phyloP scores from a whole-genome alignment of 768 basidiomycete genomes.

The Lactifluus pinguis region DNA sequence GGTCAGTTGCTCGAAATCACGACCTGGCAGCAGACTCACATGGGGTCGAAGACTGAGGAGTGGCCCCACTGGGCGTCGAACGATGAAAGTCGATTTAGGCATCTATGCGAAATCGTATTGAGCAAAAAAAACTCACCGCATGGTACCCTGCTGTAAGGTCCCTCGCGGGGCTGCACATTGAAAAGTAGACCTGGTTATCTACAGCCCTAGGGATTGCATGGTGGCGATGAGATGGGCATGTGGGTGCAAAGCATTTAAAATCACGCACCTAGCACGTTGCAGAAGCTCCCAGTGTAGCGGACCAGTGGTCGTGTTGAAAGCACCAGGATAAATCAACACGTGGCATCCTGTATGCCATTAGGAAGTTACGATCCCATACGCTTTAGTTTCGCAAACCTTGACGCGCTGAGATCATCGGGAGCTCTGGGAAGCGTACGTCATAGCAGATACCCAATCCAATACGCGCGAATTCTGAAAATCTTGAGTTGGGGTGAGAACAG shows the following conservation, averaged over 20 bases:
- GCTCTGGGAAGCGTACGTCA: conserved; percentile 90
- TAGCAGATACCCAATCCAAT: conserved; percentile 96
- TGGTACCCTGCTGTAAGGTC: conserved; percentile 78
- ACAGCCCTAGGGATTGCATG: conserved; percentile 55
- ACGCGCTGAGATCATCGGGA: conserved; percentile 84
- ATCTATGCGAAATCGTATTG: neutral
- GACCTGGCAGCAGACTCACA: conserved; percentile 37
- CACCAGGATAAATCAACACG: conserved; percentile 83
- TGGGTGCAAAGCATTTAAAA: neutral
- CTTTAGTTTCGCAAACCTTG: conserved; percentile 41
- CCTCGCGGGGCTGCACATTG: conserved; percentile 94
- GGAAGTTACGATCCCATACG: neutral
- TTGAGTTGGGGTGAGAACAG: neutral
- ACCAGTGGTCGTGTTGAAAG: conserved; percentile 94
- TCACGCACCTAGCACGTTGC: conserved; percentile 63
- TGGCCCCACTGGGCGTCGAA: conserved; percentile 66
- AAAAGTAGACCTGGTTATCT: conserved; percentile 94
- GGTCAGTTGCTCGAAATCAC: conserved; percentile 4
- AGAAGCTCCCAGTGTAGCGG: conserved; percentile 95
- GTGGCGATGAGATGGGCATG: neutral
- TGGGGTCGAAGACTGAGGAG: conserved; percentile 84
- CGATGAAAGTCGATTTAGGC: neutral
- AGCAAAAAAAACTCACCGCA: conserved; percentile 45
- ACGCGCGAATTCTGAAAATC: conserved; percentile 79
- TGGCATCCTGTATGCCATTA: conserved; percentile 54